Percentiles rank a stretch among this genome's conserved stretches.
These are phyloP conservation scores for Eucalyptus albens DNA, from an alignment of 345 rosid genomes.

Conservation along the genomic window DNA sequence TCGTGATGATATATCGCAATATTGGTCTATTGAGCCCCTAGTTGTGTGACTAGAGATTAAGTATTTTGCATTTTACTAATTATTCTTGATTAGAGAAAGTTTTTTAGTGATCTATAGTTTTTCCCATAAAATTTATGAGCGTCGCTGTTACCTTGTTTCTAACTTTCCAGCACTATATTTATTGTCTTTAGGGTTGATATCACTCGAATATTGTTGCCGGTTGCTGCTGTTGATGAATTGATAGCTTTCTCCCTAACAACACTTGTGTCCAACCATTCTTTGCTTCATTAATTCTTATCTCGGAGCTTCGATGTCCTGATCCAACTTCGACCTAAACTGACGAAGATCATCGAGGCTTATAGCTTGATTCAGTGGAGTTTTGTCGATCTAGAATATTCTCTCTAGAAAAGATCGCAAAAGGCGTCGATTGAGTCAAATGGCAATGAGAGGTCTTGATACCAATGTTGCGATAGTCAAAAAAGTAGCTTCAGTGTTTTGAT, in stretches of 20 bases:
- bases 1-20: background rate
- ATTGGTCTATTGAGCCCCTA: background rate
- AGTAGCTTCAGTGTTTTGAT: background rate
- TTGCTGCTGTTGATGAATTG: background rate
- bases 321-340: background rate
- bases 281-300: background rate
- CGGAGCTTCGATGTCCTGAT: background rate
- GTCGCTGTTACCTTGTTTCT: background rate
- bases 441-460: background rate
- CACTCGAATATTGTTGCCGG: background rate
- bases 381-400: background rate
- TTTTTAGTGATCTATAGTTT: background rate
- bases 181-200: background rate
- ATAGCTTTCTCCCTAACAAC: background rate
- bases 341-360: background rate
- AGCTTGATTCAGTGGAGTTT: background rate
- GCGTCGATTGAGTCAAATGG: background rate
- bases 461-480: background rate
- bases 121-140: background rate
- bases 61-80: background rate
- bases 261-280: background rate
- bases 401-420: background rate
- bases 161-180: background rate
- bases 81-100: background rate
- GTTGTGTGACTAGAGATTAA: background rate